A percentile compares a stretch with the other conserved stretches of the same genome.
Evolutionary conservation across 164 flowering plant species (phyloP).

Genomic region (Umbellularia californica): DNA sequence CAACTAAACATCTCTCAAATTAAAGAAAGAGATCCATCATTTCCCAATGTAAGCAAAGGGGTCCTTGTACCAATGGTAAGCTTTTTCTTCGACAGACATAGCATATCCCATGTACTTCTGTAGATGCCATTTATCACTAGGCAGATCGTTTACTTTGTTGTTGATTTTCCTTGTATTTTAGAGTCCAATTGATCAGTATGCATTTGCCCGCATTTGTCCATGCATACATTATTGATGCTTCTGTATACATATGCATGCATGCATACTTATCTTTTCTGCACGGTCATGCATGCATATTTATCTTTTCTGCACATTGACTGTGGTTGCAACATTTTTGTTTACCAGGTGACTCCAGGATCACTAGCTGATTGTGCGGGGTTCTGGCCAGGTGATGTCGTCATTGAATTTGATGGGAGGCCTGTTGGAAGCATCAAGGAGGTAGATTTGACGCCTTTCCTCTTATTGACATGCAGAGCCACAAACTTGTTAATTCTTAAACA

Average conservation of each 20-base stretch:
- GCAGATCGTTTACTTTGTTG: background rate
- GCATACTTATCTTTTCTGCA: too few relatives aligned
- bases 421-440: constrained; percentile 81
- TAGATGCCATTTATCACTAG: background rate
- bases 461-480: background rate
- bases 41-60: constrained; percentile 69
- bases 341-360: constrained; percentile 85
- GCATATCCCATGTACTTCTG: background rate
- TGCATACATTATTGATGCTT: background rate
- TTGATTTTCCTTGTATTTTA: background rate
- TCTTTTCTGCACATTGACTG: background rate
- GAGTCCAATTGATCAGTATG: background rate
- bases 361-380: constrained; percentile 92
- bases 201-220: background rate
- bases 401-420: constrained; percentile 71
- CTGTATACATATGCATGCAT: background rate
- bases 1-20: constrained; percentile 75
- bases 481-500: background rate
- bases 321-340: too few relatives aligned
- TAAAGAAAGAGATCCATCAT: constrained; percentile 65
- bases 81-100: background rate
- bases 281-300: too few relatives aligned
- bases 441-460: background rate
- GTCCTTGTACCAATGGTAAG: constrained; percentile 88
- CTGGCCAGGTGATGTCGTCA: constrained; percentile 80